Conservation (phyloP, 495 filamentous ascomycete species). For the Aspergillus conjunctus region DNA sequence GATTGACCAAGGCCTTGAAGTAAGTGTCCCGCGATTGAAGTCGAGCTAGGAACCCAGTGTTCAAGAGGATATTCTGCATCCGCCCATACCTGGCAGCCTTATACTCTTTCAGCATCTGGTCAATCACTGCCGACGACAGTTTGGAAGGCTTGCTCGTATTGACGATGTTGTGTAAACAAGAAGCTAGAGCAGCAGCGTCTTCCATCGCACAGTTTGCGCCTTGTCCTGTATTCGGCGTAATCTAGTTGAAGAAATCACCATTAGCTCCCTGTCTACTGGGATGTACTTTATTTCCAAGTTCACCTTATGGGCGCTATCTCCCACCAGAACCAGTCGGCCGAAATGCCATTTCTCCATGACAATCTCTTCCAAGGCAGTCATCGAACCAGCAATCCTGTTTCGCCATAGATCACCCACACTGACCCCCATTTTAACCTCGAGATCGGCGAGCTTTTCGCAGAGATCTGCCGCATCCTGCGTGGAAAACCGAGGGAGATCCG, state of each 20-base stretch:
- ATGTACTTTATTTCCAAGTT: no score
- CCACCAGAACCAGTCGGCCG: slow-evolving; percentile 27
- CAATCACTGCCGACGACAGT: no score
- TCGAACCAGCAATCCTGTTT: slow-evolving; percentile 17
- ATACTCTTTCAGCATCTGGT: no score
- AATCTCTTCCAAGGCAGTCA: slow-evolving; percentile 30
- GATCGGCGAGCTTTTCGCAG: not conserved
- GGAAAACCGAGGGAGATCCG: not conserved
- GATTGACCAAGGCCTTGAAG: no score
- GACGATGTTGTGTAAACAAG: no score
- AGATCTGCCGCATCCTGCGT: not conserved
- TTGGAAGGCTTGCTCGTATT: no score
- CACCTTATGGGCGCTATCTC: slow-evolving; percentile 36
- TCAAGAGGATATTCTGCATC: no score
- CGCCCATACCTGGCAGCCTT: no score
- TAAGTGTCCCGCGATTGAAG: no score
- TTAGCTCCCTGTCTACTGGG: no score
- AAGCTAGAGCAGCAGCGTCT: slow-evolving; percentile 22
- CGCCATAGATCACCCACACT: slow-evolving; percentile 17
- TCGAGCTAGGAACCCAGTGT: no score
- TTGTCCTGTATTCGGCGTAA: slow-evolving; percentile 30
- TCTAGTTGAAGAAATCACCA: no score
- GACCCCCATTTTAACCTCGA: not conserved
- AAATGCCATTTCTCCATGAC: slow-evolving; percentile 25
- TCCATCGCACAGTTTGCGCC: slow-evolving; percentile 35